Evolutionary conservation across 2,329 filamentous ascomycete species (phyloP), one percentile per base, ranked within the genome.

Genomic region (Coleophoma cylindrospora): DNA sequence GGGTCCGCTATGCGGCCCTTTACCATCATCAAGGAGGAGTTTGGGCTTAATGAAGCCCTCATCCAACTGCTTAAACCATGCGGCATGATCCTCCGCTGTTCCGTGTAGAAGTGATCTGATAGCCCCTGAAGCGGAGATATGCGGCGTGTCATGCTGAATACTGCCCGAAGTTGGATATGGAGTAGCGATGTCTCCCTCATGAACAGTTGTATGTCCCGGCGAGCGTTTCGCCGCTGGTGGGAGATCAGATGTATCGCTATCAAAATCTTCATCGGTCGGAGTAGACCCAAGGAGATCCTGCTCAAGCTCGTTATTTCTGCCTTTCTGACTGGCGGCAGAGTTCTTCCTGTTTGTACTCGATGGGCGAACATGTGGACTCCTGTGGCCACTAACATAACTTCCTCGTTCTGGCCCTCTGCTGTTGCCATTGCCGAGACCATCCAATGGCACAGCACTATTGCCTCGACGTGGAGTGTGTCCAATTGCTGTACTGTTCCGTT

Each of bases 31-130:
- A 17, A 97, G 77, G 57, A 97, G 69, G 49, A 97, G 71, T 64
- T 86, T 89, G 15, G 92, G 92, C 74, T 97, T 97, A 69, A 97
- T 91, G 67, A 91, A 96, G 53, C 91, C 90, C 68, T 99, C 94
- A 66, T 99, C 94, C 53, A 99, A 74, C 70, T 96, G 91, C 58
- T 84, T 85, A 68, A 99, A 95, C 71, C 95, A 82, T 43, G 87
- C 90, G 10, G 89, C 87, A 41, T 95, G 91, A 66, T 99, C 94
- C 46, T 95, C 90, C 1, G 87, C 80, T 14, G 87, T 79, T 1
- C 83, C 82, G 22, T 80, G 88, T 58, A 95, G 83, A 9, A 99
- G 74, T 64, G 92, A 87, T 50, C 84, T 83, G 51, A 96, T 83
- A 0, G 91, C 87, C 14, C 64, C 65, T 17, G 83, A 80, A 11